A percentile compares a stretch with the other conserved stretches of the same genome.
phyloP scores from a whole-genome alignment of 257 asterid genomes.

The Handroanthus guayacan region DNA sequence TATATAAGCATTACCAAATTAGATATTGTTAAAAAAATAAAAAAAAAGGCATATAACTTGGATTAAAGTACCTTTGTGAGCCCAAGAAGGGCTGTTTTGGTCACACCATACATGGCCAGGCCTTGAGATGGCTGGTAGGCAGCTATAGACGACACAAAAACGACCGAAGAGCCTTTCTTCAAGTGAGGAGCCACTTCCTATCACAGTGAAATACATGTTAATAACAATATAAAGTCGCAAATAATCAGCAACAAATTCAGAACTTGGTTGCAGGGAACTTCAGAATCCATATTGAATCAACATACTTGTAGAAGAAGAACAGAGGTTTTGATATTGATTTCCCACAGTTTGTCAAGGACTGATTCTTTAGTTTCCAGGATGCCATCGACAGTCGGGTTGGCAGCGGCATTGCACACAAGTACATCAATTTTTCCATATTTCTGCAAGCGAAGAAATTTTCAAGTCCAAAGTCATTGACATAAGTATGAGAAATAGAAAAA shows the following conservation, averaged over 20 bases:
- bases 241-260: neutral
- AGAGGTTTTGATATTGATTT: conserved; percentile 81
- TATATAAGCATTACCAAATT: neutral
- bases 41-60: neutral
- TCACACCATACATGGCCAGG: conserved; percentile 91
- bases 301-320: conserved; percentile 85
- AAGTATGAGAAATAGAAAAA: conserved; percentile 8
- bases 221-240: conserved; percentile 20
- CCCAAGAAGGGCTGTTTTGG: conserved; percentile 92
- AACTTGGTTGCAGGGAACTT: neutral
- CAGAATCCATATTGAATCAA: neutral
- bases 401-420: conserved; percentile 92
- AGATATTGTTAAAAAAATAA: neutral
- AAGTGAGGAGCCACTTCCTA: conserved; percentile 86
- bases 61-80: conserved; percentile 78
- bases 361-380: conserved; percentile 78
- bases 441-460: conserved; percentile 45
- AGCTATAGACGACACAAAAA: conserved; percentile 70
- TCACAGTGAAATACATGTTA: conserved; percentile 3
- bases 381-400: conserved; percentile 73
- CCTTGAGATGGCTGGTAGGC: conserved; percentile 64
- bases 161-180: conserved; percentile 74
- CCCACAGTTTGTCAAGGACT: conserved; percentile 95
- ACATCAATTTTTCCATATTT: conserved; percentile 86
- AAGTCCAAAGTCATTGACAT: neutral